Evolutionary conservation across 1,284 basidiomycete genomes (phyloP).

Genomic region (Anthracocystis panici-leucophaei): DNA sequence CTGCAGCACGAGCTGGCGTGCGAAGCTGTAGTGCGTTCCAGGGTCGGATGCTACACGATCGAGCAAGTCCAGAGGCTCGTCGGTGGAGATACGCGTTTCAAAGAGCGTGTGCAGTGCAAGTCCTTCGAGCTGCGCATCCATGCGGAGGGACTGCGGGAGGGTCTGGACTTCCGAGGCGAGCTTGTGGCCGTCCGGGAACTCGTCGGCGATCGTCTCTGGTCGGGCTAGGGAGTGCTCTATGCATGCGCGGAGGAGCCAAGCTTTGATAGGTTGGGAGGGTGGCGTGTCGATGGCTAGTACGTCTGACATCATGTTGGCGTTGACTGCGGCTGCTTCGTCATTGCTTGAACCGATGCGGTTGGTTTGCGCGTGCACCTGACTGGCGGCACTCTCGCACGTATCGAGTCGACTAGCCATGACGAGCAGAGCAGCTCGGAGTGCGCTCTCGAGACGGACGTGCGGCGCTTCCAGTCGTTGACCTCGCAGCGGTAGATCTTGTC

Average conservation of each 20-base stretch:
- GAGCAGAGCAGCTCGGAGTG: slow-evolving; percentile 30
- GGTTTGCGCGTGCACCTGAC: not conserved
- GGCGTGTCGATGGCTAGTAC: slow-evolving; percentile 41
- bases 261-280: slow-evolving; percentile 42
- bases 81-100: slow-evolving; percentile 35
- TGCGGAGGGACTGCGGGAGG: slow-evolving; percentile 40
- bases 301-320: slow-evolving; percentile 11
- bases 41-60: slow-evolving; percentile 43
- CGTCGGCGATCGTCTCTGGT: slow-evolving; percentile 49
- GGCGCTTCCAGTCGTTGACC: slow-evolving; percentile 41
- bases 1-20: slow-evolving; percentile 35
- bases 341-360: not conserved
- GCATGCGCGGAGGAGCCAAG: slow-evolving; percentile 44
- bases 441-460: slow-evolving; percentile 41
- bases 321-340: not conserved
- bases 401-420: slow-evolving; percentile 30
- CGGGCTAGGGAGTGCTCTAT: slow-evolving; percentile 47
- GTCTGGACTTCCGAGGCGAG: slow-evolving; percentile 48
- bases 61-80: slow-evolving; percentile 42
- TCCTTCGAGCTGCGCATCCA: slow-evolving; percentile 50
- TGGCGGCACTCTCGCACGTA: slow-evolving; percentile 30
- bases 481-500: slow-evolving; percentile 27
- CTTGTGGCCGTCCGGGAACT: slow-evolving; percentile 44
- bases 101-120: slow-evolving; percentile 33
- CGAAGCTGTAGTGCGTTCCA: slow-evolving; percentile 44